Evolutionary conservation across 2,329 filamentous ascomycete genomes (phyloP).

Genomic region (Celoporthe dispersa): DNA sequence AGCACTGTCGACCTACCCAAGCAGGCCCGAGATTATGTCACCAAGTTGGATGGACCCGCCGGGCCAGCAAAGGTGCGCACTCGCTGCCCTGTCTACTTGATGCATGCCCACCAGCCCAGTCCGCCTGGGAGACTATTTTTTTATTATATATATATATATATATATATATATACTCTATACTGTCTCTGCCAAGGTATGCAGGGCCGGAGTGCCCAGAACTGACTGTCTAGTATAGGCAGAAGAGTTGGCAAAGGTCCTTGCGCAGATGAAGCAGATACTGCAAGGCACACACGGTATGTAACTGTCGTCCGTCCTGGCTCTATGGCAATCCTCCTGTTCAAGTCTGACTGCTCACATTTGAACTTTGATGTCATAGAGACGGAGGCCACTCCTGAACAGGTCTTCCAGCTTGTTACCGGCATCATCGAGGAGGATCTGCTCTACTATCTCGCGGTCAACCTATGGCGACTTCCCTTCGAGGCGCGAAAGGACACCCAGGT

Average conservation of each 20-base stretch:
- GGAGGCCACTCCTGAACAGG: conserved; percentile 84
- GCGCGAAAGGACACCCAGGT: conserved; percentile 94
- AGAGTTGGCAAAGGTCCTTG: conserved; percentile 82
- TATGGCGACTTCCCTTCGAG: conserved; percentile 90
- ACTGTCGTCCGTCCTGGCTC: neutral
- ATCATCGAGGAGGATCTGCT: conserved; percentile 91
- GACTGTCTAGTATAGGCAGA: conserved; percentile 65
- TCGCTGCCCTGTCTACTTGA: neutral
- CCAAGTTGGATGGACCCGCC: conserved; percentile 55
- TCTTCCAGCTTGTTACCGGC: conserved; percentile 81
- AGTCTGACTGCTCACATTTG: conserved; percentile 14
- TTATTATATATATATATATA: too few relatives aligned
- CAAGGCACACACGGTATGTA: conserved; percentile 85
- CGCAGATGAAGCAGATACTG: conserved; percentile 89
- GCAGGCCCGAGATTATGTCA: conserved; percentile 59
- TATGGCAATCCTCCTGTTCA: neutral
- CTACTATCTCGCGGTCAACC: conserved; percentile 78
- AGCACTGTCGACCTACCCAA: conserved; percentile 58
- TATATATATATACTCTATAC: too few relatives aligned
- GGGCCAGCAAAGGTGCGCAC: conserved; percentile 47
- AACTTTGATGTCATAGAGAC: conserved; percentile 60
- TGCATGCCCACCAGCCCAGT: neutral
- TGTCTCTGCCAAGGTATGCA: neutral
- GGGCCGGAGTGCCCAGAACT: conserved; percentile 22
- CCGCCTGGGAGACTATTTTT: too few relatives aligned